Base-by-base conservation (phyloP, 2,329 filamentous ascomycete species). In the Lachnum nothofagi region DNA sequence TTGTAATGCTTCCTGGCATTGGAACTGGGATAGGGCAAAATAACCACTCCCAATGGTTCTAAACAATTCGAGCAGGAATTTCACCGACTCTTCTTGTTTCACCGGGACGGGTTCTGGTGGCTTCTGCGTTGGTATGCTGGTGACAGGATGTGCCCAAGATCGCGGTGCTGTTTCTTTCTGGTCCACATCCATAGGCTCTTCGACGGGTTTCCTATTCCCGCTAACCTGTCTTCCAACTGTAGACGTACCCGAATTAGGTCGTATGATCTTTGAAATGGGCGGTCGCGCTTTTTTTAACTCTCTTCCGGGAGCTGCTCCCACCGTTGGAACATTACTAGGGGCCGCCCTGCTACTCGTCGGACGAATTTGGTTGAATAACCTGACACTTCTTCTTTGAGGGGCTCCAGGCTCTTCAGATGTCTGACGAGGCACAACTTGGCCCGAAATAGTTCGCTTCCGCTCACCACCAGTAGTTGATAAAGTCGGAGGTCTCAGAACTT, bases 361-460 rank as follows among this genome's bases (percentile, higher is more conserved):
- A 44, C 87, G 79, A 52, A 85, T 84, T 52, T 83, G 79, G 53
- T 81, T 82, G 60, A 88, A 85, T 59, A 91, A 73, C 50, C 87
- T 78, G 17, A 85, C 83, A 62, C 87, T 91, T 59, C 87, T 77
- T 60, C 87, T 75, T 56, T 85, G 81, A 2, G 79, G 77, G 16
- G 75, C 77, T 34, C 77, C 75, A 34, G 79, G 78, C 58, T 89
- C 86, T 52, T 83, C 77, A 3, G 78, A 79, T 39, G 66, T 60
- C 45, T 71, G 76, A 54, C 68, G 71, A 42, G 72, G 72, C 42
- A 78, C 79, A 12, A 77, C 78, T 58, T 95, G 88, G 3, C 91
- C 91, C 34, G 91, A 95, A n/a, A 95, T 80, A 1, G 90, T 96
- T 58, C 91, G 82, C 70, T 96, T 97, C 65, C 90, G 82, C 52